Percentiles rank a stretch among this genome's conserved stretches.
Evolutionary conservation across 1,284 basidiomycete species (phyloP).

Genomic region (Boletus holoroseus): DNA sequence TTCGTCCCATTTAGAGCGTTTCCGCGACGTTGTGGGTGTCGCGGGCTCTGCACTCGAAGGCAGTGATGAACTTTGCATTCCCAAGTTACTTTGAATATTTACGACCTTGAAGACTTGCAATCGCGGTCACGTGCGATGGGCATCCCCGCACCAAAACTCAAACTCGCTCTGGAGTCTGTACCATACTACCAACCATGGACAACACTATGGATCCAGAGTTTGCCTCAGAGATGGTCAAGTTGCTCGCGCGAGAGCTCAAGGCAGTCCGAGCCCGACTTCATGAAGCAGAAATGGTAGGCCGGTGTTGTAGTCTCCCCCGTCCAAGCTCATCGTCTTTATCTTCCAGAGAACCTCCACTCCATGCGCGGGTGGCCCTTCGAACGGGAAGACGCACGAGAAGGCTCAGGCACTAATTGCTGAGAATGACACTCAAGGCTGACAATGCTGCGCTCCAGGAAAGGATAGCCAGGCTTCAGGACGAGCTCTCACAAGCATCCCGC

Average conservation of each 20-base stretch:
- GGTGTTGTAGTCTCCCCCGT: not conserved
- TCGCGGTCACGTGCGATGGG: constrained; percentile 21
- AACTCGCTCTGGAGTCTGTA: not conserved
- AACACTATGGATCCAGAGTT: constrained; percentile 25
- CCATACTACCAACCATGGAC: constrained; percentile 19
- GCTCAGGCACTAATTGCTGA: constrained; percentile 13
- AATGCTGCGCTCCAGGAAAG: constrained; percentile 19
- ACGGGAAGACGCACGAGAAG: constrained; percentile 4
- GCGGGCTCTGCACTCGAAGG: constrained; percentile 6
- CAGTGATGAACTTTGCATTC: constrained; percentile 13
- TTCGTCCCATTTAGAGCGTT: constrained; percentile 70
- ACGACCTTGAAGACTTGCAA: not conserved
- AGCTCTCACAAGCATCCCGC: constrained; percentile 4
- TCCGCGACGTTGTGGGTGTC: constrained; percentile 48
- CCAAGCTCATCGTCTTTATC: not conserved
- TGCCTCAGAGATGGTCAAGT: constrained; percentile 23
- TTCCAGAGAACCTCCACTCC: constrained; percentile 13
- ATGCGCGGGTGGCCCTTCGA: constrained; percentile 1
- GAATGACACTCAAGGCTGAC: constrained; percentile 19
- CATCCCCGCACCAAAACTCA: not conserved
- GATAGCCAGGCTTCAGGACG: constrained; percentile 15
- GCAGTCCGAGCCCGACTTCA: constrained; percentile 19
- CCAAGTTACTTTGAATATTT: not conserved
- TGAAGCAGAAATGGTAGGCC: constrained; percentile 20
- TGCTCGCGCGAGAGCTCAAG: constrained; percentile 29